A percentile compares a stretch with the other conserved stretches of the same genome.
These are phyloP conservation scores for Alternaria solani DNA, from an alignment of 2,329 filamentous ascomycete genomes.

Conservation along the genomic window DNA sequence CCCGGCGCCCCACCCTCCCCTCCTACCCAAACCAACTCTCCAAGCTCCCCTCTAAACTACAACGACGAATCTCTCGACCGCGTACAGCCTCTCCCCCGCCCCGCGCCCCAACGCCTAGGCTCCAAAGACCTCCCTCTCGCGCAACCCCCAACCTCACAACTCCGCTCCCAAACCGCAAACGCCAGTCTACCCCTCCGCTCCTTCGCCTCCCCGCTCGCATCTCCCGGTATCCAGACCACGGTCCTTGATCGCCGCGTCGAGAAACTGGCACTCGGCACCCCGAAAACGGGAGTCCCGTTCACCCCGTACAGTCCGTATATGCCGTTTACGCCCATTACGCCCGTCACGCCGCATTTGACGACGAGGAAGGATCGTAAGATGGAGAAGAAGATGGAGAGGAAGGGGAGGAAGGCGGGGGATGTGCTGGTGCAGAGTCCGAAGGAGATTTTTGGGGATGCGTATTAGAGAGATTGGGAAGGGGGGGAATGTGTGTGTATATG, in stretches of 20 bases:
- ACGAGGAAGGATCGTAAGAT: constrained; percentile 75
- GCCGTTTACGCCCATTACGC: constrained; percentile 77
- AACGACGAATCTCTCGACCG: constrained; percentile 47
- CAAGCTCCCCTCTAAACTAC: constrained; percentile 32
- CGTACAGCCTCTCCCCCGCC: constrained; percentile 49
- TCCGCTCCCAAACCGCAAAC: background rate
- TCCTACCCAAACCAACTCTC: constrained; percentile 52
- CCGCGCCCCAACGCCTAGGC: constrained; percentile 42
- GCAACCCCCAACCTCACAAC: background rate
- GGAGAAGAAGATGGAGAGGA: constrained; percentile 68
- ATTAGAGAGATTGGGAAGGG: constrained; percentile 21
- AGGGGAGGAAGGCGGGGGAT: constrained; percentile 54
- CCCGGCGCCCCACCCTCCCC: constrained; percentile 64
- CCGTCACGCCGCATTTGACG: constrained; percentile 78
- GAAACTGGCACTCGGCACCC: constrained; percentile 53
- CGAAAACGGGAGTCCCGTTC: constrained; percentile 65
- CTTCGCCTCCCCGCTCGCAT: constrained; percentile 37
- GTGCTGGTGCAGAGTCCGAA: constrained; percentile 49
- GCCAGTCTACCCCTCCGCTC: constrained; percentile 48
- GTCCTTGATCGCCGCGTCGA: constrained; percentile 51
- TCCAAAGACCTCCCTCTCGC: constrained; percentile 20
- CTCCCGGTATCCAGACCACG: constrained; percentile 54
- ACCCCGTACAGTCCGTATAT: constrained; percentile 83
- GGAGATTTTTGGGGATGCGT: constrained; percentile 51
- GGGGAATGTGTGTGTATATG: constrained; percentile 9